A percentile compares a stretch with the other conserved stretches of the same genome.
Conservation (phyloP, 805 yeast species). For the Barnettozyma salicaria region DNA sequence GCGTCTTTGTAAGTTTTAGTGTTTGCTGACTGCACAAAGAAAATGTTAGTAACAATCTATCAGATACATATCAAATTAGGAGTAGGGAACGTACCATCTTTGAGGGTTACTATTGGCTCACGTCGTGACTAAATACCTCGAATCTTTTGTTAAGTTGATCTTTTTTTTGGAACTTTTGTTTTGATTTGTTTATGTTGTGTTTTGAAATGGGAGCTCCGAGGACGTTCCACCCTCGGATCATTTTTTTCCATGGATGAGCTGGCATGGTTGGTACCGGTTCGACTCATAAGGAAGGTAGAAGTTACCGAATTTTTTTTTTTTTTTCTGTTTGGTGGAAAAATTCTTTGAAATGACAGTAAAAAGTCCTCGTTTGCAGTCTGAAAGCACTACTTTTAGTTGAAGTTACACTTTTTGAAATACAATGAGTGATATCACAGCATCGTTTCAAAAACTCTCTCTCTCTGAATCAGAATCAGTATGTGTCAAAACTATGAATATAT, state of each 20-base stretch:
- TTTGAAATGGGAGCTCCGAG: slow-evolving; percentile 1
- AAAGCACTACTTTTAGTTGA: background rate
- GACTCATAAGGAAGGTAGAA: too few species aligned
- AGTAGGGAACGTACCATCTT: slow-evolving; percentile 1
- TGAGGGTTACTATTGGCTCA: background rate
- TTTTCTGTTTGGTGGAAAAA: too few species aligned
- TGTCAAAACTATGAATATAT: background rate
- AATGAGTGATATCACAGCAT: slow-evolving; percentile 28
- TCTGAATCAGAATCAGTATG: slow-evolving; percentile 21
- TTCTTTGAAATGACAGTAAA: background rate
- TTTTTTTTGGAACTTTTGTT: slow-evolving; percentile 1
- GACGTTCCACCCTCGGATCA: background rate
- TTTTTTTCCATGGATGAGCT: too few species aligned
- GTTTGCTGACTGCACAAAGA: slow-evolving; percentile 18
- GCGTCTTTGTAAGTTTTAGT: slow-evolving; percentile 72
- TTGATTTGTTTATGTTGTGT: slow-evolving; percentile 4
- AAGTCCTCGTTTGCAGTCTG: background rate
- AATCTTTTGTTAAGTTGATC: background rate
- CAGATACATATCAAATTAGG: too few species aligned
- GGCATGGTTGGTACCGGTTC: too few species aligned
- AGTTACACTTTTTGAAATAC: too few species aligned
- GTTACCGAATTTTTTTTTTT: too few species aligned
- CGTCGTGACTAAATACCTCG: background rate
- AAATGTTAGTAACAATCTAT: slow-evolving; percentile 5
- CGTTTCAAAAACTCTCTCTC: slow-evolving; percentile 28